phyloP scores from a whole-genome alignment of 2,329 filamentous ascomycete genomes.

The Aspergillus sp. region DNA sequence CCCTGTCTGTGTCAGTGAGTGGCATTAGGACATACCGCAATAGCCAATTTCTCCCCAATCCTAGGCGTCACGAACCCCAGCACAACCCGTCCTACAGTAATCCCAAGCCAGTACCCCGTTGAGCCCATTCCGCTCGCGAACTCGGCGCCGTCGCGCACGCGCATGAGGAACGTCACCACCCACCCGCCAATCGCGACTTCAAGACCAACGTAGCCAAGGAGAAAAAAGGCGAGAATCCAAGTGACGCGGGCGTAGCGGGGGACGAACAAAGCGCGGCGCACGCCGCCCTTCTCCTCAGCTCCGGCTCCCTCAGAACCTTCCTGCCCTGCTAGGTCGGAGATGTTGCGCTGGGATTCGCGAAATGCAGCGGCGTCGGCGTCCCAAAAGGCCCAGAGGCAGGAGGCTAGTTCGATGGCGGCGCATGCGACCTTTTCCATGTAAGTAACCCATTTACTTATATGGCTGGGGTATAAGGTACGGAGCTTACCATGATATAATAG shows the following conservation, averaged over 20 bases:
- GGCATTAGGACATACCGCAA: constrained; percentile 37
- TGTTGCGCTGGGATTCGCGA: not conserved
- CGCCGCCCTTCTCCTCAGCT: not conserved
- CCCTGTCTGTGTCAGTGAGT: not conserved
- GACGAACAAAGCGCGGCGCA: constrained; percentile 12
- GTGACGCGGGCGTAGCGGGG: constrained; percentile 13
- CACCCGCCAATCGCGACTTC: constrained; percentile 73
- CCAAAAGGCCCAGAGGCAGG: constrained; percentile 20
- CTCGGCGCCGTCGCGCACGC: constrained; percentile 64
- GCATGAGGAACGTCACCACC: constrained; percentile 87
- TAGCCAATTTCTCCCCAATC: constrained; percentile 66
- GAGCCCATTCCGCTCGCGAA: constrained; percentile 74
- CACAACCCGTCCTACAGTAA: constrained; percentile 71
- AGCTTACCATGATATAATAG: constrained; percentile 72
- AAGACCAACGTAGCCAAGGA: constrained; percentile 75
- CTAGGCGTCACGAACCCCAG: constrained; percentile 73
- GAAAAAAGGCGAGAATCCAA: constrained; percentile 56
- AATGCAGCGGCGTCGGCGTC: constrained; percentile 4
- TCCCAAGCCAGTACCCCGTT: constrained; percentile 81
- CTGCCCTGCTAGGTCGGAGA: not conserved
- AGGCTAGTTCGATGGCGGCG: constrained; percentile 25
- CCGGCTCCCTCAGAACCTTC: not conserved
- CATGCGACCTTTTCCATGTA: constrained; percentile 19
- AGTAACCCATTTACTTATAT: not conserved
- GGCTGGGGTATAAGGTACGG: no score